Conservation (phyloP, 2,329 filamentous ascomycete genomes). For the Cryphonectria naterciae region DNA sequence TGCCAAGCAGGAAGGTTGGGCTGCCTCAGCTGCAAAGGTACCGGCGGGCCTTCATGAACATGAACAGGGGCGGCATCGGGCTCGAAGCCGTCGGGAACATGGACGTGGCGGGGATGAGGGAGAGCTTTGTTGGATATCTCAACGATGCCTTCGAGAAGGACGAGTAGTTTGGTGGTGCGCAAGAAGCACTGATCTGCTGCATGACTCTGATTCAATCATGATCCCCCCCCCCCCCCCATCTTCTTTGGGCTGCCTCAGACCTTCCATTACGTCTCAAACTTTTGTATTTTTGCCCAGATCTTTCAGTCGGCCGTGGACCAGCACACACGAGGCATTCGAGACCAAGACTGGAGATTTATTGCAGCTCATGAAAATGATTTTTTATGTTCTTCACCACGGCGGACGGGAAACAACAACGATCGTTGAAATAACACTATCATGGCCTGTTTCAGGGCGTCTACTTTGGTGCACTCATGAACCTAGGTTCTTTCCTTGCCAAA, state of each 20-base stretch:
- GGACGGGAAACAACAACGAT: not conserved
- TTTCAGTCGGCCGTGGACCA: not conserved
- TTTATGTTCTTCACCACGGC: not conserved
- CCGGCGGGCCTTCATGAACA: constrained; percentile 73
- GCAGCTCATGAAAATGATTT: not conserved
- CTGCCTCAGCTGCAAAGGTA: constrained; percentile 78
- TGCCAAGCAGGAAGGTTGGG: constrained; percentile 69
- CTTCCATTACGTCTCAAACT: not conserved
- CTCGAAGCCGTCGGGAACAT: constrained; percentile 59
- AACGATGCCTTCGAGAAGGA: constrained; percentile 68
- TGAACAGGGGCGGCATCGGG: constrained; percentile 73
- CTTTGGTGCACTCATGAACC: no score
- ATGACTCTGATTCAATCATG: constrained; percentile 15
- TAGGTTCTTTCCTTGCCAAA: no score
- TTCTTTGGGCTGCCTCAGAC: not conserved
- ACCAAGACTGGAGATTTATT: not conserved
- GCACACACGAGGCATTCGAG: not conserved
- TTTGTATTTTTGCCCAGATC: not conserved
- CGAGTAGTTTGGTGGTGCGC: constrained; percentile 39
- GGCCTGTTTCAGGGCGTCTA: no score
- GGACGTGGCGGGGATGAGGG: constrained; percentile 58
- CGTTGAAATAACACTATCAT: no score
- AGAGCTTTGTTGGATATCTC: constrained; percentile 68
- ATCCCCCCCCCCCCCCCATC: constrained; percentile 17
- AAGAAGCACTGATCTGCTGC: not conserved